phyloP scores from a whole-genome alignment of 768 basidiomycete genomes.

The Termitomyces sp. region DNA sequence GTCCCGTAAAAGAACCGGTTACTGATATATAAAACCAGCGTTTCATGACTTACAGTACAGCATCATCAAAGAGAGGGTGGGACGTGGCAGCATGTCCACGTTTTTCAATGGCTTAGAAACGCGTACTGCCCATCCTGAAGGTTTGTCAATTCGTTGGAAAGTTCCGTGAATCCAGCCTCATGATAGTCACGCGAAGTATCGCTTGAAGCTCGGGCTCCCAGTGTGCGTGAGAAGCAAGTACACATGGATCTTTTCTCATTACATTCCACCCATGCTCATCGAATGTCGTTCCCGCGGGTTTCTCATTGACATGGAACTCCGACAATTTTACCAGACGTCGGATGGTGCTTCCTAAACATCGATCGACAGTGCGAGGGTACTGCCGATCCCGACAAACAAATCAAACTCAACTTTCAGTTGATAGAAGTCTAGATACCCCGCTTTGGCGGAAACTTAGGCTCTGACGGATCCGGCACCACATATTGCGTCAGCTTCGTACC shows the following conservation, averaged over 20 bases:
- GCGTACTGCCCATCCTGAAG: conserved; percentile 34
- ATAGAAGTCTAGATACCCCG: conserved; percentile 11
- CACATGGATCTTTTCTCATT: conserved; percentile 30
- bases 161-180: neutral
- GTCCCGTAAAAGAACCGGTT: too few relatives aligned
- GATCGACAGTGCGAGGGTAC: too few relatives aligned
- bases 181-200: conserved; percentile 34
- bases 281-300: conserved; percentile 24
- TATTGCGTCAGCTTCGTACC: conserved; percentile 34
- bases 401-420: neutral
- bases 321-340: conserved; percentile 25
- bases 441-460: conserved; percentile 8
- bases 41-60: too few relatives aligned
- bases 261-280: conserved; percentile 31
- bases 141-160: conserved; percentile 26
- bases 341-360: too few relatives aligned
- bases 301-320: conserved; percentile 23
- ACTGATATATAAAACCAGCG: too few relatives aligned
- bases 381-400: too few relatives aligned
- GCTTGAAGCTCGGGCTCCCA: conserved; percentile 43
- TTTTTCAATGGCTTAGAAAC: conserved; percentile 28
- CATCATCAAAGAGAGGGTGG: too few relatives aligned
- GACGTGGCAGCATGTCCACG: too few relatives aligned
- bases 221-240: conserved; percentile 29
- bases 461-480: too few relatives aligned